phyloP scores from a whole-genome alignment of 202 grass and related monocot genomes.

The Digitaria exilis region DNA sequence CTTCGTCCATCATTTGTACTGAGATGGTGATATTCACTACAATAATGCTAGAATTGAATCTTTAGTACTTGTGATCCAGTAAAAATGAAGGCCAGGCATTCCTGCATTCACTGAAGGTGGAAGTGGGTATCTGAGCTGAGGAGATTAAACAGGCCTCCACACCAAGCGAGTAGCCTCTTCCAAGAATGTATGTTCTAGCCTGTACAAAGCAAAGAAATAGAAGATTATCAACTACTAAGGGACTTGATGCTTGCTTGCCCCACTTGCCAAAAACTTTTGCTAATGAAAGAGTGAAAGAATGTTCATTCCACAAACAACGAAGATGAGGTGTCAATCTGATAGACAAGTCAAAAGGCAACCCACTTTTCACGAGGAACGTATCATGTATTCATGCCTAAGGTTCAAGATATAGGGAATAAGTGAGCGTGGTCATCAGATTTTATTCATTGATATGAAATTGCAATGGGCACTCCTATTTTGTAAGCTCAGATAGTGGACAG shows the following conservation, averaged over 20 bases:
- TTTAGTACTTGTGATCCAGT: conserved; percentile 1
- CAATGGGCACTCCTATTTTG: conserved; percentile 40
- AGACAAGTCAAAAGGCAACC: conserved; percentile 63
- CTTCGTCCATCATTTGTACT: conserved; percentile 21
- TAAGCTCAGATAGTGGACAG: conserved; percentile 42
- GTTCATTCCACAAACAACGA: conserved; percentile 33
- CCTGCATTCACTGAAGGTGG: neutral
- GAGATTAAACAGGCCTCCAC: neutral
- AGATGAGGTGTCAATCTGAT: conserved; percentile 41
- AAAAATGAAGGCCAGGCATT: neutral
- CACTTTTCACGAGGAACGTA: conserved; percentile 56
- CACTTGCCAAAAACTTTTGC: conserved; percentile 44
- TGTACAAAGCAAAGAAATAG: conserved; percentile 23
- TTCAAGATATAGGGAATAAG: conserved; percentile 79
- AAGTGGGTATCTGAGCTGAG: neutral
- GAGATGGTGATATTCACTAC: neutral
- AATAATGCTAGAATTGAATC: conserved; percentile 12
- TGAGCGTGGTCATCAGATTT: conserved; percentile 67
- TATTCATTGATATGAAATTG: conserved; percentile 67
- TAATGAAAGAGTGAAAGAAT: conserved; percentile 25
- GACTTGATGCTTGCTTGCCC: conserved; percentile 34
- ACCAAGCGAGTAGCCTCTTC: neutral
- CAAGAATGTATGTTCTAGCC: neutral
- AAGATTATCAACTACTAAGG: conserved; percentile 26
- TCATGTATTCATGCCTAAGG: conserved; percentile 44